Base-by-base conservation (phyloP, 1,139 yeast species). In the Candida neerlandica region DNA sequence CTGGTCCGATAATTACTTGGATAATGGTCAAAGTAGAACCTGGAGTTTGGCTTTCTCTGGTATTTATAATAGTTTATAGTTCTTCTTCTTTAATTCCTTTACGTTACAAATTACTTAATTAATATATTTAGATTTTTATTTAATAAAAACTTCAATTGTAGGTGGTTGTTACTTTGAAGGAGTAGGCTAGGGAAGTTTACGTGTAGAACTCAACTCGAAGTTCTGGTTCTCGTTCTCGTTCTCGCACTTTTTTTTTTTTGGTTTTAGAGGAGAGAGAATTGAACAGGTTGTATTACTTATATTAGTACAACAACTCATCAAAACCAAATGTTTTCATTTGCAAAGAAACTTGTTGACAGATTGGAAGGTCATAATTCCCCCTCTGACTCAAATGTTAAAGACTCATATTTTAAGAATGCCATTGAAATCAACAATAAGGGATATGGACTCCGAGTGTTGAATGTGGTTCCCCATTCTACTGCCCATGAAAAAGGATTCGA, bases 11-110 rank as follows among this genome's bases (percentile, higher is more conserved):
- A 42, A 21, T 16, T 83, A 80, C 70, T 78, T 94, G 53, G 98
- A 94, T 62, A 83, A 83, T 51, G 99, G 99, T 2, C 96, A 90
- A 74, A 86, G 96, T 56, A 72, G 85, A 60, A 88, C 97, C 0
- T 92, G 98, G 97, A 81, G 91, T 46, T 72, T 91, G 57, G 88
- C 97, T 0, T 90, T 81, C 61, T 71, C 88, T 43, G 96, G 90
- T 49, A 49, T 32, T 39, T 27, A 29, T 11, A 29, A 18, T 12
- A 30, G 37, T 41, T 21, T 37, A n/a, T 41, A 41, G 26, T 19
- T 38, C 45, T 29, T 26, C 4, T 7, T 16, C 27, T 43, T n/a
- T 15, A 16, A 14, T 16, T 26, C 12, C 21, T 19, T 44, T 26
- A 23, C 16, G 12, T 33, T 42, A 23, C 27, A 23, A 10, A 23